phyloP scores from a whole-genome alignment of 1,284 basidiomycete genomes.

The Cutaneotrichosporon dermatis region DNA sequence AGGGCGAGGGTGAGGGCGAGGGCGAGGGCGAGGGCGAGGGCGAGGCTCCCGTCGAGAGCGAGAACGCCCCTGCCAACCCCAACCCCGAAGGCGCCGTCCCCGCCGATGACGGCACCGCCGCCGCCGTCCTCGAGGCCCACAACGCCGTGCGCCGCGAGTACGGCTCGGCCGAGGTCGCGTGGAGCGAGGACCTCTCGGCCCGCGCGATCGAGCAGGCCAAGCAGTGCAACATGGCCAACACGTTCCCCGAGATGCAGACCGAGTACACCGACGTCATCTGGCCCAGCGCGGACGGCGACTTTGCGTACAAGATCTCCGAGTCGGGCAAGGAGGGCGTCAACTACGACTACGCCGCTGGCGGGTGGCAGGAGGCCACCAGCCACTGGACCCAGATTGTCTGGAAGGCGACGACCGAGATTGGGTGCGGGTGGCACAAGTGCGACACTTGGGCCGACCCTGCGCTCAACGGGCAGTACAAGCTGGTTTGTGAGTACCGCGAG shows the following conservation, averaged over 20 bases:
- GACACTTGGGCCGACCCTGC: not conserved
- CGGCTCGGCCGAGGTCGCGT: not conserved
- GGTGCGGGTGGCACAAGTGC: slow-evolving; percentile 27
- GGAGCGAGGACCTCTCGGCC: slow-evolving; percentile 5
- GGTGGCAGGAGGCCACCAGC: not conserved
- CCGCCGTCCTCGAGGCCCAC: slow-evolving; percentile 3
- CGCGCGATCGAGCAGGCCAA: not conserved
- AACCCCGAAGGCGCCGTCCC: not conserved
- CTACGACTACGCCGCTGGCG: not conserved
- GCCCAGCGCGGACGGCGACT: not conserved
- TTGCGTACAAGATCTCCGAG: not conserved
- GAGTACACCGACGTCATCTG: not conserved
- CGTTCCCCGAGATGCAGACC: not conserved
- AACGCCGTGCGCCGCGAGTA: slow-evolving; percentile 8
- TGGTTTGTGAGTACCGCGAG: not conserved
- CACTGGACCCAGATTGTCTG: slow-evolving; percentile 32
- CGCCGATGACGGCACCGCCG: not conserved
- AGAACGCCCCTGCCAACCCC: not conserved
- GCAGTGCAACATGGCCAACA: not conserved
- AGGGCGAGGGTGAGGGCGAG: not conserved
- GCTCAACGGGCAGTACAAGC: not conserved
- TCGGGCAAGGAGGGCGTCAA: not conserved
- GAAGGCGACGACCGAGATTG: slow-evolving; percentile 37
- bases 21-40: not conserved
- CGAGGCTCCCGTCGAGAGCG: not conserved